Evolutionary conservation across 257 asterid species (phyloP), one percentile per base, ranked within the genome.

Genomic region (Rhazya stricta): DNA sequence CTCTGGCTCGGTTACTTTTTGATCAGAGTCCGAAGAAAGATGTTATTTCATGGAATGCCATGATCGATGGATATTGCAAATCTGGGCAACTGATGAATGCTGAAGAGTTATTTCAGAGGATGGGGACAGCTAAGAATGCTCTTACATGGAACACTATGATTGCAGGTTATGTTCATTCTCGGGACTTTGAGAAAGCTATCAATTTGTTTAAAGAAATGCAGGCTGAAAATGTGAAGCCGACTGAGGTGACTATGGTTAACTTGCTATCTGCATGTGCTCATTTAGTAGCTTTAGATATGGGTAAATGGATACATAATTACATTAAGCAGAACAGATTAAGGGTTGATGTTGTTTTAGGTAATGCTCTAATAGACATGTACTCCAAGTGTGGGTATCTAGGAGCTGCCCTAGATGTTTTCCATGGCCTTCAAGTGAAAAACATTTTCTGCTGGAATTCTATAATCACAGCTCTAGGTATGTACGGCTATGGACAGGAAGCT

Each of bases 361-460:
- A 83, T 60, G 80, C 82, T 18, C 81, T 83, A 34, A 80, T 80
- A 67, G 82, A 83, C 65, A 80, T 83, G 86, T 77, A 71, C 80
- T 83, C 79, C 54, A 83, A 80, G 34, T 83, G 86, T 75, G 84
- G 86, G 53, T 58, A 66, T 10, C n/a, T 80, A 65, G 82, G 61
- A 54, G 76, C 76, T 69, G 82, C 84, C 15, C 62, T 77, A n/a
- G 46, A 77, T 70, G 84, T 80, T 62, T 83, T 83, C 56, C 82
- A 77, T 48, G 79, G 82, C 53, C 78, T 83, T 27, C 51, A 54
- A 56, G 67, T 21, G 23, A 80, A 74, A 57, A 83, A 74, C 51
- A 58, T 77, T 50, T 80, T 83, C 65, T 80, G 86, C 73, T 83
- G 86, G 80, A 83, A 83, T 72, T 80, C 86, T 2, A 48, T 77